Evolutionary conservation across 768 basidiomycete genomes (phyloP).

Genomic region (Podaxis sp.): DNA sequence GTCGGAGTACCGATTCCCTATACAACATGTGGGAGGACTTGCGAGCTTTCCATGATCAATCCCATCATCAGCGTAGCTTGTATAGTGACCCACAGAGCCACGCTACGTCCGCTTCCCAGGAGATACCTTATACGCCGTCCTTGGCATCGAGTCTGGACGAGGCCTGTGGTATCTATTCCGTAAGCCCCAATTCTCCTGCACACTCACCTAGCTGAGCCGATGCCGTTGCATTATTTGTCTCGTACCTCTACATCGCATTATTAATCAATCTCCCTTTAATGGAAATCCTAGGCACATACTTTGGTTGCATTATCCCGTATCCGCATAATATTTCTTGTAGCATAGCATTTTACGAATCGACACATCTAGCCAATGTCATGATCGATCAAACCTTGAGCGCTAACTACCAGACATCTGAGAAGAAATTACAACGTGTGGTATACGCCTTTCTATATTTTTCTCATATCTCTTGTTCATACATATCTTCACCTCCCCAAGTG

Average conservation of each 20-base stretch:
- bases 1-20: not conserved
- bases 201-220: not conserved
- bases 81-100: not conserved
- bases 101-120: not conserved
- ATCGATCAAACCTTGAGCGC: not conserved
- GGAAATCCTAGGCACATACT: not conserved
- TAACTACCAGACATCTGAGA: not conserved
- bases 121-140: not conserved
- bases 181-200: not conserved
- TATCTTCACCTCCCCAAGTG: slow-evolving; percentile 36
- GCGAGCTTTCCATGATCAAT: not conserved
- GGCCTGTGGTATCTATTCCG: not conserved
- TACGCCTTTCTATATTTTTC: not conserved
- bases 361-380: not conserved
- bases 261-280: not conserved
- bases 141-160: not conserved
- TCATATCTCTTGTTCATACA: slow-evolving; percentile 71
- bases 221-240: too few relatives aligned
- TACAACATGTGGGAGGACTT: not conserved
- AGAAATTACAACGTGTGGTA: not conserved
- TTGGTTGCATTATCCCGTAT: not conserved
- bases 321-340: not conserved
- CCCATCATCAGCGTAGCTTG: too few relatives aligned
- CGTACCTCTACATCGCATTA: not conserved
- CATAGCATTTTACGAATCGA: not conserved